Conservation (phyloP, 495 filamentous ascomycete species). For the Podospora pseudoanserina region DNA sequence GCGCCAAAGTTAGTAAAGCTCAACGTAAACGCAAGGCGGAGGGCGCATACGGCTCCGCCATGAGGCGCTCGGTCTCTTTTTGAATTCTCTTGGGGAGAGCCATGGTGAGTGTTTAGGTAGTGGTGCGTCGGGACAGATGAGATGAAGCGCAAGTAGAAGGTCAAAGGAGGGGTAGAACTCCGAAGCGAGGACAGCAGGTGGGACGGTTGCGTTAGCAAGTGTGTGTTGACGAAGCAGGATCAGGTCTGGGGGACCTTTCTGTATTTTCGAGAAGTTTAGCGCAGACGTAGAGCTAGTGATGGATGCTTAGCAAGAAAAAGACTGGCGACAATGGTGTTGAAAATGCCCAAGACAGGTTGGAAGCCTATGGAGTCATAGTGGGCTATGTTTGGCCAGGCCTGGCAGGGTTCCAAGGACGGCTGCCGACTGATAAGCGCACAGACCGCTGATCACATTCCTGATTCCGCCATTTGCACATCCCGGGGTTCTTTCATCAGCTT, state of each 20-base stretch:
- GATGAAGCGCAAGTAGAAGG: not conserved
- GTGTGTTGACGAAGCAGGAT: not conserved
- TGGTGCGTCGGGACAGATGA: not conserved
- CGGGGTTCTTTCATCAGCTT: not conserved
- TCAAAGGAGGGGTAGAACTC: not conserved
- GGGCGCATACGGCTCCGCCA: conserved; percentile 85
- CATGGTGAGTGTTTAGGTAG: conserved; percentile 39
- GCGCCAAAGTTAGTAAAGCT: conserved; percentile 18
- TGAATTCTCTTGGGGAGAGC: conserved; percentile 93
- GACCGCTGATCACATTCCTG: not conserved
- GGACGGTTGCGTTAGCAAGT: not conserved
- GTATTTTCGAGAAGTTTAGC: not conserved
- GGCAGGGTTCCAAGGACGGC: not conserved
- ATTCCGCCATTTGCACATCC: not conserved
- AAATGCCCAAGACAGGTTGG: conserved; percentile 1
- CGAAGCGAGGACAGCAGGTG: not conserved
- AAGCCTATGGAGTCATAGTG: not conserved
- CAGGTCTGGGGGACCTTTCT: not conserved
- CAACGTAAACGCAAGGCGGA: not conserved
- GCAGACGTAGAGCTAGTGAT: not conserved
- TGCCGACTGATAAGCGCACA: not conserved
- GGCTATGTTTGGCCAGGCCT: not conserved
- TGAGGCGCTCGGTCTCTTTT: conserved; percentile 96
- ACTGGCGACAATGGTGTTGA: not conserved
- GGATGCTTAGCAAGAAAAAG: not conserved